These are phyloP conservation scores for Schizopora paradoxa DNA, from an alignment of 1,284 basidiomycete species.

Conservation along the genomic window DNA sequence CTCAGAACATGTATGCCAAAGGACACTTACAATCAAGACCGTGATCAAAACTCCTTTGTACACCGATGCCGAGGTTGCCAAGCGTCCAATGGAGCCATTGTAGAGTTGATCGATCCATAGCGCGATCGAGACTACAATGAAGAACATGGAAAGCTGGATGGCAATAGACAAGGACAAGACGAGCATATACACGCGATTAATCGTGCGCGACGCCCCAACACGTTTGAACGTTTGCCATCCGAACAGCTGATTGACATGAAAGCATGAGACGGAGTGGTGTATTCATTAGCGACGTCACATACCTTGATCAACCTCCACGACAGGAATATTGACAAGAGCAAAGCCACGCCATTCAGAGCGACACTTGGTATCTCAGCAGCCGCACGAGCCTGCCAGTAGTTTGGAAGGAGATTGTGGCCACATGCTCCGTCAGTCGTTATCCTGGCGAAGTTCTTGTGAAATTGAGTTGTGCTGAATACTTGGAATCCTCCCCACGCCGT, in stretches of 20 bases:
- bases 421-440: conserved; percentile 64
- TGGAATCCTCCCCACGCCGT: conserved; percentile 69
- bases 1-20: neutral
- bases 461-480: conserved; percentile 50
- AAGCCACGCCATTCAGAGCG: conserved; percentile 53
- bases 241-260: conserved; percentile 43
- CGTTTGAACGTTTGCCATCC: conserved; percentile 84
- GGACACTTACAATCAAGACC: conserved; percentile 49
- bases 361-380: conserved; percentile 60
- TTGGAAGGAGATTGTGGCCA: conserved; percentile 45
- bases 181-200: conserved; percentile 69
- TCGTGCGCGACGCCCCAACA: conserved; percentile 68
- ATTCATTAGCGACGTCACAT: conserved; percentile 7
- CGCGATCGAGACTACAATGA: conserved; percentile 61
- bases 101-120: conserved; percentile 75
- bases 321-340: conserved; percentile 56
- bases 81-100: conserved; percentile 54
- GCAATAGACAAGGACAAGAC: conserved; percentile 66
- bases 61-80: conserved; percentile 38
- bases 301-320: conserved; percentile 76
- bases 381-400: conserved; percentile 54
- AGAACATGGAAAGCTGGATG: conserved; percentile 72
- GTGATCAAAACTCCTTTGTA: conserved; percentile 55
- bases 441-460: conserved; percentile 49
- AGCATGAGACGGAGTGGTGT: neutral